phyloP scores from a whole-genome alignment of 805 yeast genomes.

The Barnettozyma sp. region DNA sequence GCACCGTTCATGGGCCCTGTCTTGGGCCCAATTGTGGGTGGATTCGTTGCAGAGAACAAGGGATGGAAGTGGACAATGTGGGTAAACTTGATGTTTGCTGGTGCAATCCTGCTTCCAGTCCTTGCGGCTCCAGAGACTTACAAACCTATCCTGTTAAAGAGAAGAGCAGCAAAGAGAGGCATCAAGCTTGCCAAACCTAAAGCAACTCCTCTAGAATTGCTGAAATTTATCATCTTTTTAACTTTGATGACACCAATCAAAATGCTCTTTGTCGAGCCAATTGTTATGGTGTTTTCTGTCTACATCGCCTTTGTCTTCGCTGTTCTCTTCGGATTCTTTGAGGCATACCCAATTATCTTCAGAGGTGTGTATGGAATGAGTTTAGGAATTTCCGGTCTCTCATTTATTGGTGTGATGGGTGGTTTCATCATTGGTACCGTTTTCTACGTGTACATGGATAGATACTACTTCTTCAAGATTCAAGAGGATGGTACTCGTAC shows the following conservation, averaged over 20 bases:
- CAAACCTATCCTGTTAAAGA: constrained; percentile 54
- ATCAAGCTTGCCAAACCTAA: constrained; percentile 36
- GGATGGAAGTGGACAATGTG: constrained; percentile 70
- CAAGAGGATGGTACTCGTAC: constrained; percentile 60
- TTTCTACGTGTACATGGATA: constrained; percentile 45
- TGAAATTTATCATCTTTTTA: constrained; percentile 40
- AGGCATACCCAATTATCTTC: constrained; percentile 71
- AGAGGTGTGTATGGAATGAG: constrained; percentile 55
- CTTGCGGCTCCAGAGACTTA: constrained; percentile 59
- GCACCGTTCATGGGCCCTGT: constrained; percentile 82
- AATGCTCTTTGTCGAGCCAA: constrained; percentile 70
- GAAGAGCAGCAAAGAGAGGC: constrained; percentile 57
- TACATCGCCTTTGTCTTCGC: constrained; percentile 74
- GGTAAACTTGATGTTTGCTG: constrained; percentile 65
- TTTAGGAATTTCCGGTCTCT: constrained; percentile 56
- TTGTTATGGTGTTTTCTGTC: constrained; percentile 59
- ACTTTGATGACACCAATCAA: constrained; percentile 57
- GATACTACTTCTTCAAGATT: constrained; percentile 42
- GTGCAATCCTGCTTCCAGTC: constrained; percentile 41
- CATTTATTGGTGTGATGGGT: constrained; percentile 66
- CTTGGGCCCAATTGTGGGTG: constrained; percentile 68
- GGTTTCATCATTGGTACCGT: constrained; percentile 55
- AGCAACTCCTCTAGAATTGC: constrained; percentile 30
- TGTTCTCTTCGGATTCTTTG: constrained; percentile 72
- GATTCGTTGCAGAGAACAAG: constrained; percentile 52